Conservation (phyloP, 331 rosid genomes). For the Pyracantha coccinea region DNA sequence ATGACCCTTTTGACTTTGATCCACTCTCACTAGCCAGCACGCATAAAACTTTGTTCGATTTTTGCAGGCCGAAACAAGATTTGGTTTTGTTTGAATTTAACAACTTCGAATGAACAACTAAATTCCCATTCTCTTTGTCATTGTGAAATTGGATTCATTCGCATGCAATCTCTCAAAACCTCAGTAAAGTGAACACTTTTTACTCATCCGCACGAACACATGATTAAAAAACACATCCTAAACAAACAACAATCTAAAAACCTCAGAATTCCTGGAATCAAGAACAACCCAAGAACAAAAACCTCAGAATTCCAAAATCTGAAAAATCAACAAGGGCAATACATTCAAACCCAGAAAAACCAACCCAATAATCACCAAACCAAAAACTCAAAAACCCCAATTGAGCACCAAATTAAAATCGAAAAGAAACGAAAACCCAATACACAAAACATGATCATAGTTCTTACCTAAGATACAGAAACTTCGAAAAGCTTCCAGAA, state of each 20-base stretch:
- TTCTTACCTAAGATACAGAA: neutral
- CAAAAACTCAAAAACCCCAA: neutral
- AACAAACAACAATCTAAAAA: neutral
- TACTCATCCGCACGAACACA: neutral
- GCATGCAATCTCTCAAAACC: slow-evolving; percentile 6
- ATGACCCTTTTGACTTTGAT: neutral
- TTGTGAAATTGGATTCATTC: neutral
- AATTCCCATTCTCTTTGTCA: neutral
- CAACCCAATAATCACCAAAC: slow-evolving; percentile 9
- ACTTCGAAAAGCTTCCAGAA: neutral
- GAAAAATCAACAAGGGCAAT: neutral
- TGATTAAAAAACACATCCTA: too few species aligned
- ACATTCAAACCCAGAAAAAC: neutral
- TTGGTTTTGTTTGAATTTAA: neutral
- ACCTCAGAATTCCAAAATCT: neutral
- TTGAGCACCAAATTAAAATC: neutral
- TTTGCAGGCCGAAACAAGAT: neutral
- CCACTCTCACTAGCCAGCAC: neutral
- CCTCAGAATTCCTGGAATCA: neutral
- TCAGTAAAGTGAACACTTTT: neutral
- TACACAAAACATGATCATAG: neutral
- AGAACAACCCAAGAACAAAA: neutral
- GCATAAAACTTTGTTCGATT: neutral
- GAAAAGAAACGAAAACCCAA: neutral
- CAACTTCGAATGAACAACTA: neutral